These are phyloP conservation scores for Calycina marina DNA, from an alignment of 2,329 filamentous ascomycete species.

Conservation along the genomic window DNA sequence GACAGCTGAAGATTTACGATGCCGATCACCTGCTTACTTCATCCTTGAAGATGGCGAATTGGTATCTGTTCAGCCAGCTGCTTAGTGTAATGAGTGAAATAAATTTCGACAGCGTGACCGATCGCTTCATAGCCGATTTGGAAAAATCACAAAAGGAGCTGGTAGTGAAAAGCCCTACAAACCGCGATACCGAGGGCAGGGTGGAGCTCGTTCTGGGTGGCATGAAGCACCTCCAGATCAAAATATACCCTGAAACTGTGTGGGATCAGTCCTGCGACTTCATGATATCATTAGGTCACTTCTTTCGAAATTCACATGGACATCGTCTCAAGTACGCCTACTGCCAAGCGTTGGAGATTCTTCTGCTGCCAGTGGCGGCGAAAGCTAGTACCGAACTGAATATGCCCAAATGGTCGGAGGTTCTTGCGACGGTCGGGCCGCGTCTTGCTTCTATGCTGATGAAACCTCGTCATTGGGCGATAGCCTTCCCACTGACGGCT, in stretches of 20 bases:
- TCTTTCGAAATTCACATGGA: conserved; percentile 77
- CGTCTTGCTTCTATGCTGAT: conserved; percentile 71
- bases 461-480: conserved; percentile 85
- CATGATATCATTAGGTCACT: conserved; percentile 62
- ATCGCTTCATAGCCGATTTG: conserved; percentile 69
- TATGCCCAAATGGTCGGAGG: conserved; percentile 73
- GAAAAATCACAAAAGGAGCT: conserved; percentile 66
- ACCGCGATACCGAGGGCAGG: conserved; percentile 60
- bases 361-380: conserved; percentile 76
- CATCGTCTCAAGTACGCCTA: conserved; percentile 87
- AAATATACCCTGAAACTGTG: conserved; percentile 53
- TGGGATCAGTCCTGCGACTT: conserved; percentile 88
- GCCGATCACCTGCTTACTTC: conserved; percentile 66
- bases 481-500: conserved; percentile 76
- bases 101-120: conserved; percentile 73
- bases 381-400: conserved; percentile 65
- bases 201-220: conserved; percentile 78
- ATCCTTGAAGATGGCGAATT: conserved; percentile 79
- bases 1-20: conserved; percentile 82
- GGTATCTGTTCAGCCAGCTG: conserved; percentile 84
- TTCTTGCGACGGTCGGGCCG: conserved; percentile 63
- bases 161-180: conserved; percentile 50
- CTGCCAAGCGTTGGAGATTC: conserved; percentile 76
- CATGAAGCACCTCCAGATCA: conserved; percentile 79
- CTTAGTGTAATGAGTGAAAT: conserved; percentile 93